phyloP scores from a whole-genome alignment of 2,329 filamentous ascomycete species.

The Microcyclospora tardicrescens region DNA sequence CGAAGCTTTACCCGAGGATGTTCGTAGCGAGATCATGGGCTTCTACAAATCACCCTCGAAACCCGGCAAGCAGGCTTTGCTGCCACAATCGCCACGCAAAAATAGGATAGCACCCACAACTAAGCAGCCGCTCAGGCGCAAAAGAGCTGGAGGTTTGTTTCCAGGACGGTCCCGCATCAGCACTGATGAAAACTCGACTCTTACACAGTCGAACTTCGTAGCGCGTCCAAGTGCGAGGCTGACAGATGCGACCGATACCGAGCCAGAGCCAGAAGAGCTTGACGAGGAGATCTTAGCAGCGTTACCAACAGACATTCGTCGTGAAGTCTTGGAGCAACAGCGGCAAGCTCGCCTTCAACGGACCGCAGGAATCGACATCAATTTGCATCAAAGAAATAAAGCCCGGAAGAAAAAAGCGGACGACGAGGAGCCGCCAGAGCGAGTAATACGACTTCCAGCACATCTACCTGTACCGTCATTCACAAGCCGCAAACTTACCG shows the following conservation, averaged over 20 bases:
- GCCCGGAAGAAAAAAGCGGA: slow-evolving; percentile 5
- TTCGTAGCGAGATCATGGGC: slow-evolving; percentile 70
- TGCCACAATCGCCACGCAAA: slow-evolving; percentile 42
- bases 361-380: slow-evolving; percentile 25
- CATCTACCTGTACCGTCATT: slow-evolving; percentile 45
- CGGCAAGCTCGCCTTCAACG: slow-evolving; percentile 47
- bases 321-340: slow-evolving; percentile 67
- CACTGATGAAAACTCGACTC: slow-evolving; percentile 41
- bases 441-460: slow-evolving; percentile 35
- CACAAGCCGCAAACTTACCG: slow-evolving; percentile 44
- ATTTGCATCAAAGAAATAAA: slow-evolving; percentile 15
- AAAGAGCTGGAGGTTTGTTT: slow-evolving; percentile 39
- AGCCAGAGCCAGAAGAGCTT: slow-evolving; percentile 35
- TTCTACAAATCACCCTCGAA: slow-evolving; percentile 43
- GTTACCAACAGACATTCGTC: slow-evolving; percentile 66
- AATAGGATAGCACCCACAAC: slow-evolving; percentile 32
- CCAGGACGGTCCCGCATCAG: slow-evolving; percentile 37
- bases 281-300: slow-evolving; percentile 67
- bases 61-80: slow-evolving; percentile 21
- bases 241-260: slow-evolving; percentile 15
- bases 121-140: slow-evolving; percentile 50
- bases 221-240: slow-evolving; percentile 10
- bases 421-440: slow-evolving; percentile 20
- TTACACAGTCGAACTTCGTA: slow-evolving; percentile 66
- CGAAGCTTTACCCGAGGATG: slow-evolving; percentile 67